Evolutionary conservation across 1,284 basidiomycete species (phyloP).

Genomic region (Volvariella volvacea): DNA sequence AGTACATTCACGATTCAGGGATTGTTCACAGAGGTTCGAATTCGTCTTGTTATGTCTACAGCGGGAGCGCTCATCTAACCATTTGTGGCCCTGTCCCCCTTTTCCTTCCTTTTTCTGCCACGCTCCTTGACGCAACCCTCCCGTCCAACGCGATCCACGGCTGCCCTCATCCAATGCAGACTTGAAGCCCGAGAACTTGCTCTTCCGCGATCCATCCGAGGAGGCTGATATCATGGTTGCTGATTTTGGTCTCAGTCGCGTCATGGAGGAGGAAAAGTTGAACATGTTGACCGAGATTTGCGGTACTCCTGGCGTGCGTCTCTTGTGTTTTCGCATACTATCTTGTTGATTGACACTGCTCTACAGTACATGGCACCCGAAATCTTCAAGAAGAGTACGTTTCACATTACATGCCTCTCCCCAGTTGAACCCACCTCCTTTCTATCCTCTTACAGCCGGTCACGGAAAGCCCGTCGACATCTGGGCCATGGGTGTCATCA

Average conservation of each 20-base stretch:
- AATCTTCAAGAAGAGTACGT: slow-evolving; percentile 89
- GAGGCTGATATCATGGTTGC: slow-evolving; percentile 96
- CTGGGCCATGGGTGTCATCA: slow-evolving; percentile 97
- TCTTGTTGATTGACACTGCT: background rate
- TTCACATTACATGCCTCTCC: slow-evolving; percentile 1
- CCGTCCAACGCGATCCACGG: background rate
- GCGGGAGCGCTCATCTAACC: no score
- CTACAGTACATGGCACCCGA: slow-evolving; percentile 96
- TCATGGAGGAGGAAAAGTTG: slow-evolving; percentile 90
- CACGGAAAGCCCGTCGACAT: slow-evolving; percentile 96
- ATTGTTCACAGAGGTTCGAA: slow-evolving; percentile 91
- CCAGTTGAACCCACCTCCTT: background rate
- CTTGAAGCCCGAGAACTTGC: slow-evolving; percentile 94
- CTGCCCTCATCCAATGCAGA: no score
- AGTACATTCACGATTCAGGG: slow-evolving; percentile 88
- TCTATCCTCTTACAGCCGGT: slow-evolving; percentile 48
- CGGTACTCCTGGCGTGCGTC: slow-evolving; percentile 74
- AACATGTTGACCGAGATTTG: slow-evolving; percentile 91
- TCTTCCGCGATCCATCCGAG: slow-evolving; percentile 88
- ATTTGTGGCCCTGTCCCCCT: no score
- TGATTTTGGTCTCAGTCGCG: slow-evolving; percentile 88
- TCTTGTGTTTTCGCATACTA: background rate
- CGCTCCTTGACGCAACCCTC: slow-evolving; percentile 1
- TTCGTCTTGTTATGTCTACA: no score
- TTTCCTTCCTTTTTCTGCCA: background rate